Evolutionary conservation across 495 filamentous ascomycete genomes (phyloP), one percentile per base, ranked within the genome.

Genomic region (Staphylotrichum tortipilum): DNA sequence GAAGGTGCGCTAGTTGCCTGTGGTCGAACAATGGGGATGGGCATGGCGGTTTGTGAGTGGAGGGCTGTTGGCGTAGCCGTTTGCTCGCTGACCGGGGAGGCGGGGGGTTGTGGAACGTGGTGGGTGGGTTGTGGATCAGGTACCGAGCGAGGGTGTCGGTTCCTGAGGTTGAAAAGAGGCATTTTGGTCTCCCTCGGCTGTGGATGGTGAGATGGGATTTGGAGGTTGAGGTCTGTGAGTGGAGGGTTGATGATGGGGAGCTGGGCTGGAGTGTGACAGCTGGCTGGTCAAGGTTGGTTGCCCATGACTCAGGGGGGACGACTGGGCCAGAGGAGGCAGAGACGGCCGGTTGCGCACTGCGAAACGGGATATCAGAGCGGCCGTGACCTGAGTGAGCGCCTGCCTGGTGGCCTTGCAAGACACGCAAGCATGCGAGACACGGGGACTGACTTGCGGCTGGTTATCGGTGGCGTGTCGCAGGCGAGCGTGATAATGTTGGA

Each of bases 381-480:
- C 11, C 31, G 9, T n/a, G 31, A 34, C n/a, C n/a, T n/a, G 14
- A 39, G 22, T 39, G 19, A n/a, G 34, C 44, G 30, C 6, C 26
- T 30, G 34, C 7, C 9, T 38, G 46, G 14, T 9, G 9, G 41
- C 19, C 31, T 49, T n/a, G n/a, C n/a, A n/a, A n/a, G 38, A 28
- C 28, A 19, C 12, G 4, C 29, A 22, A 38, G 28, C 38, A 42
- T 7, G 36, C 33, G 36, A 40, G 36, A 42, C 47, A 51, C 22
- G 42, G 43, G 30, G 10, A 19, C 24, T 34, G 42, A 35, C 53
- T 39, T 34, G 44, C 36, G 22, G 44, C 18, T 23, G 38, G 31
- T 17, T 23, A 42, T 42, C 37, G 30, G 15, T 31, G 45, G 34
- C 29, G 18, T 11, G 36, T 21, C n/a, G n/a, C n/a, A n/a, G n/a